phyloP scores from a whole-genome alignment of 192 early-diverging fungal genomes.

The Coemansia sp. region DNA sequence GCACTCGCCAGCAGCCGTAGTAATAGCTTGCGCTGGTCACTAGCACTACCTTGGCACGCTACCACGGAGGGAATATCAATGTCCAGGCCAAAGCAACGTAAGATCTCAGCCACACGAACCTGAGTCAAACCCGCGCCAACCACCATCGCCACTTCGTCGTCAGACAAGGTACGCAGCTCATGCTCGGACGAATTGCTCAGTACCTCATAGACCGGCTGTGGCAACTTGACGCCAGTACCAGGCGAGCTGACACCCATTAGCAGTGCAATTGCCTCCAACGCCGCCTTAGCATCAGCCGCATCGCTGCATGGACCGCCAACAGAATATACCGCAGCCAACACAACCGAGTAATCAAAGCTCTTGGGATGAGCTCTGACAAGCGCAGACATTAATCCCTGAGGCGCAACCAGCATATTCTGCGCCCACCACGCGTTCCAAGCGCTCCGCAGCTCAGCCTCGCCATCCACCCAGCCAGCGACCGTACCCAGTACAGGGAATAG shows the following conservation, averaged over 20 bases:
- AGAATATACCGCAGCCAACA: conserved; percentile 21
- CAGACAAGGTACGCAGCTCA: not conserved
- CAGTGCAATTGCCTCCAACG: not conserved
- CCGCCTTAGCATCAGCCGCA: not conserved
- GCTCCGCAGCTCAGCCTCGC: conserved; percentile 4
- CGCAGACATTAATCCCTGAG: not conserved
- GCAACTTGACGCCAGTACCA: not conserved
- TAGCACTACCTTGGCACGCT: conserved; percentile 12
- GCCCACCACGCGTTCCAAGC: conserved; percentile 37
- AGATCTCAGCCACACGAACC: not conserved
- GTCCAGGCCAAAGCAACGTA: conserved; percentile 1
- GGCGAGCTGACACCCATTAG: not conserved
- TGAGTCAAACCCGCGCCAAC: conserved; percentile 8
- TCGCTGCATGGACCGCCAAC: conserved; percentile 24
- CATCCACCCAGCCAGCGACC: not conserved
- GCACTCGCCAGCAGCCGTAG: conserved; percentile 6
- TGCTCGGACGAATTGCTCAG: not conserved
- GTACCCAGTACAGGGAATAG: not conserved
- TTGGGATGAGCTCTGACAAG: conserved; percentile 2
- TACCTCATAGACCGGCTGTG: not conserved
- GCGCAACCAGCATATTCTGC: conserved; percentile 12
- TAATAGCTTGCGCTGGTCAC: conserved; percentile 24
- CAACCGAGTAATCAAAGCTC: conserved; percentile 14
- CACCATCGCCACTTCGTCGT: not conserved
- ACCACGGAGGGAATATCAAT: conserved; percentile 16